Conservation (phyloP, 1,284 basidiomycete genomes). For the Pyrrhoderma noxium region DNA sequence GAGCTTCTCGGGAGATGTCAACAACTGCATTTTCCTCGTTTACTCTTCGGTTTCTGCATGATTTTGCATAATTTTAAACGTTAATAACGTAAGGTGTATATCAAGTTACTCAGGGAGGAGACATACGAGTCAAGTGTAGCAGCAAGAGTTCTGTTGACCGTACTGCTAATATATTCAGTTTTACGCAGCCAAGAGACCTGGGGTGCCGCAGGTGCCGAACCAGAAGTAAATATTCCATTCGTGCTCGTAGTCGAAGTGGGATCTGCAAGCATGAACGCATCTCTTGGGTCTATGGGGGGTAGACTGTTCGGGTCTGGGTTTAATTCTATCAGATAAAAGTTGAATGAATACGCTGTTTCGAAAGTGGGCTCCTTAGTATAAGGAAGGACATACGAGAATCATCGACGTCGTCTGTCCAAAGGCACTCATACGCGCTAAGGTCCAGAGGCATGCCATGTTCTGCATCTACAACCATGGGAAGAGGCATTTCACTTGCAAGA, state of each 20-base stretch:
- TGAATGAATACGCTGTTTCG: constrained; percentile 12
- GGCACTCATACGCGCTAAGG: constrained; percentile 70
- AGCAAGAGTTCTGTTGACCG: constrained; percentile 39
- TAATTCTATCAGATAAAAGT: constrained; percentile 37
- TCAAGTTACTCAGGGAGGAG: background rate
- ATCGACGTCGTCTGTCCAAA: constrained; percentile 74
- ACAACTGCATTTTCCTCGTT: constrained; percentile 38
- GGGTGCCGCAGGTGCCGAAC: constrained; percentile 39
- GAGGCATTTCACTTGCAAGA: constrained; percentile 68
- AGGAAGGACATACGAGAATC: constrained; percentile 48
- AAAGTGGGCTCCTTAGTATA: background rate
- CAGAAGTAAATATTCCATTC: constrained; percentile 33
- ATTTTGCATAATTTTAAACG: constrained; percentile 14
- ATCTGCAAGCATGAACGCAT: constrained; percentile 62
- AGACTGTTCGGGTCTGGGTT: constrained; percentile 59
- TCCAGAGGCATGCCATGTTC: constrained; percentile 94
- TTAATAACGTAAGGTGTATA: background rate
- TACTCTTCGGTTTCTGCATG: constrained; percentile 39
- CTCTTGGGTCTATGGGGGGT: constrained; percentile 63
- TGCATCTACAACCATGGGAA: constrained; percentile 91
- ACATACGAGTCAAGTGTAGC: constrained; percentile 52
- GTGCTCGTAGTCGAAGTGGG: constrained; percentile 36
- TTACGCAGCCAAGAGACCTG: constrained; percentile 86
- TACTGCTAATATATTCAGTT: constrained; percentile 77
- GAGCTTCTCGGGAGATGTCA: constrained; percentile 73